Percentiles rank a stretch among this genome's conserved stretches.
These are phyloP conservation scores for Pythium brachiatum DNA, from an alignment of 352 stramenopile species.

Conservation along the genomic window DNA sequence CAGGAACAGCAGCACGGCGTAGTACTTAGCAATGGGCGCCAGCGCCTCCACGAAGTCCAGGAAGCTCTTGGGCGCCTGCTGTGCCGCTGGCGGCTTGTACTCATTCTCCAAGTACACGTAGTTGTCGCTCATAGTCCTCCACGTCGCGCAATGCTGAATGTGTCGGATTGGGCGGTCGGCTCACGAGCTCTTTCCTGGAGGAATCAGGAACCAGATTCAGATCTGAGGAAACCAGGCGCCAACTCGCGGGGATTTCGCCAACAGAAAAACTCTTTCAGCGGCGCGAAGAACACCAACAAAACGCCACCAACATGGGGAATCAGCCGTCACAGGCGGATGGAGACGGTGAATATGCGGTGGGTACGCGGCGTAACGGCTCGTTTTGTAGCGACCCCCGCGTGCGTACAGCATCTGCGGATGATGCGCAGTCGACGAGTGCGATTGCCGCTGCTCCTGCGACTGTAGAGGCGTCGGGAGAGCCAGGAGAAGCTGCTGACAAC, in stretches of 20 bases:
- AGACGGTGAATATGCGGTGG: conserved; percentile 1
- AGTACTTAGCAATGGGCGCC: conserved; percentile 77
- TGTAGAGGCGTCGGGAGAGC: neutral
- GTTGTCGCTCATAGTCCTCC: conserved; percentile 15
- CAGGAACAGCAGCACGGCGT: conserved; percentile 53
- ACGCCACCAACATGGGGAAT: conserved; percentile 24
- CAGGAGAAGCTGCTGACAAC: neutral
- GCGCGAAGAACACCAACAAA: neutral
- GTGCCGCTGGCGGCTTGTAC: conserved; percentile 21
- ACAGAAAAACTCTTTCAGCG: neutral
- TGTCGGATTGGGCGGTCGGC: too few relatives aligned
- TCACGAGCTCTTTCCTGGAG: neutral
- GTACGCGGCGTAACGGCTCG: neutral
- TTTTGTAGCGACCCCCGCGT: conserved; percentile 4
- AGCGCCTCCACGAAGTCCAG: conserved; percentile 54
- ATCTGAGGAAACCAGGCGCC: conserved; percentile 6
- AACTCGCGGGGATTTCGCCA: neutral
- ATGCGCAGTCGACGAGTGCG: neutral
- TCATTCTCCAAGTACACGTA: conserved; percentile 18
- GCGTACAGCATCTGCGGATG: conserved; percentile 5
- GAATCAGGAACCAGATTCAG: conserved; percentile 22
- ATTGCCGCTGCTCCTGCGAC: neutral
- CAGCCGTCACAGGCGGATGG: conserved; percentile 23
- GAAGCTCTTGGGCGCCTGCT: conserved; percentile 37
- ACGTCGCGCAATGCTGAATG: too few relatives aligned